These are phyloP conservation scores for Talinum fruticosum DNA, from an alignment of 148 eudicot species.

Conservation along the genomic window DNA sequence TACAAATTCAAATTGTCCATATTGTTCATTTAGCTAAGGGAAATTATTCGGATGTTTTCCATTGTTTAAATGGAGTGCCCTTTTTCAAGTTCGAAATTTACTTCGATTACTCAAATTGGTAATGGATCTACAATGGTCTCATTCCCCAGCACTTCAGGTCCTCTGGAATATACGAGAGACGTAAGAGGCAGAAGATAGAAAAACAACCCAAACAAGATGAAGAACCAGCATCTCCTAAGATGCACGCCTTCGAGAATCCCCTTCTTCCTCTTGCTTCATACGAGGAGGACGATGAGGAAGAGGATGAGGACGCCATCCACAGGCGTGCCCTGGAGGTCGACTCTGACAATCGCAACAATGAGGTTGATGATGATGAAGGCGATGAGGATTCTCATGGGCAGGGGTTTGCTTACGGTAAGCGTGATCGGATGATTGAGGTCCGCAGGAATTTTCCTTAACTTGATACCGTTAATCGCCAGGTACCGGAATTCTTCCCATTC, in stretches of 20 bases:
- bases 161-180: too few species aligned
- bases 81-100: too few species aligned
- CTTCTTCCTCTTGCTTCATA: conserved; percentile 75
- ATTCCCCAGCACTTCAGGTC: too few species aligned
- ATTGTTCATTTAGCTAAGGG: too few species aligned
- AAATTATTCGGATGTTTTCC: too few species aligned
- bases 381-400: conserved; percentile 31
- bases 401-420: conserved; percentile 32
- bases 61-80: too few species aligned
- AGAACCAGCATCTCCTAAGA: conserved; percentile 32
- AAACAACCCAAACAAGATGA: background rate
- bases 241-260: conserved; percentile 58
- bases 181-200: conserved; percentile 54
- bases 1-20: too few species aligned
- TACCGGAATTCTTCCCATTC: conserved; percentile 16
- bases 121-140: too few species aligned
- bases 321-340: conserved; percentile 18
- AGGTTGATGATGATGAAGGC: conserved; percentile 30
- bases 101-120: too few species aligned
- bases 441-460: conserved; percentile 90
- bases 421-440: conserved; percentile 47
- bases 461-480: conserved; percentile 98
- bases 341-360: background rate
- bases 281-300: conserved; percentile 72
- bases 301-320: conserved; percentile 36